phyloP scores from a whole-genome alignment of 306 rosid genomes.

The Gynostemma pentaphyllum region DNA sequence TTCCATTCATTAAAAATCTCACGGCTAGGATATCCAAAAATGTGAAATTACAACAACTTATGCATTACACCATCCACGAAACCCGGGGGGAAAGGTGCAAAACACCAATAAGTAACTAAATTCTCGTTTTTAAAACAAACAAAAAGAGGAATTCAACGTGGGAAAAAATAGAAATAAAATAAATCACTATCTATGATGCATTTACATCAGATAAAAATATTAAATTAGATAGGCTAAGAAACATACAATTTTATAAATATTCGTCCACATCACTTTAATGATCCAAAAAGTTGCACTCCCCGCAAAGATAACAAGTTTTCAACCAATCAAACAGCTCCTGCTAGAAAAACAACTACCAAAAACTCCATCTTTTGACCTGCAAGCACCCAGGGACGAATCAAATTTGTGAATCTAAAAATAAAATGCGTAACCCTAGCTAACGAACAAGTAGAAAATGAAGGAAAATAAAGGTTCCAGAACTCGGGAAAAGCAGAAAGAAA shows the following conservation, averaged over 20 bases:
- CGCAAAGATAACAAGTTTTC: conserved; percentile 3
- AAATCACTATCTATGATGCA: not conserved
- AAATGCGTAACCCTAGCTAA: conserved; percentile 6
- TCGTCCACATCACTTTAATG: conserved; percentile 39
- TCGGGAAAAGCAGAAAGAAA: not conserved
- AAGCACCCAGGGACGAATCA: not conserved
- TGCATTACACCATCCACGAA: not conserved
- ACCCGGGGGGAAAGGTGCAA: not conserved
- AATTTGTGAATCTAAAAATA: not conserved
- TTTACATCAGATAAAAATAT: not conserved
- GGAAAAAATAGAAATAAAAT: not conserved
- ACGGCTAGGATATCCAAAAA: not conserved
- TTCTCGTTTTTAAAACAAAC: not conserved
- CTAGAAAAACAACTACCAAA: conserved; percentile 8
- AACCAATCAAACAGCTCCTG: not conserved
- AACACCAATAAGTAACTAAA: not conserved
- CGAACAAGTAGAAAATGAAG: not conserved
- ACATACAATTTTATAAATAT: conserved; percentile 42
- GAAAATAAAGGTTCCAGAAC: not conserved
- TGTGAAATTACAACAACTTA: not conserved
- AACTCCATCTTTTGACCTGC: not conserved
- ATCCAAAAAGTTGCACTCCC: not conserved
- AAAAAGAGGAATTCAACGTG: not conserved
- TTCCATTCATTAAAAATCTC: not conserved
- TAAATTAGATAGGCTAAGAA: not conserved